Conservation (phyloP, 805 yeast genomes). For the Yarrowia divulgata region DNA sequence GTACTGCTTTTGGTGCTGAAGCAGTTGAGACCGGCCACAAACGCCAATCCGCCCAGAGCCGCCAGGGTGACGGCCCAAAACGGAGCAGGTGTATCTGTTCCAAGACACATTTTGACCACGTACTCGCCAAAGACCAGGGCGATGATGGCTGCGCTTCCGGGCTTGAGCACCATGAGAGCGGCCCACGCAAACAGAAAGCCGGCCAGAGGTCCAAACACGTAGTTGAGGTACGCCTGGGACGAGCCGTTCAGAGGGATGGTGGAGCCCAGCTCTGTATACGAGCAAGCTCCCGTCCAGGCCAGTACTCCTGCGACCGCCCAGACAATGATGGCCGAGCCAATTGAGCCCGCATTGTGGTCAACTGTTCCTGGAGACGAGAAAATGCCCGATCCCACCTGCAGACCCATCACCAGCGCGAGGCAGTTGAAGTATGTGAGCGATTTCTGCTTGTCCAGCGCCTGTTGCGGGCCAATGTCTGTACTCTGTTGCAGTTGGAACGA, state of each 20-base stretch:
- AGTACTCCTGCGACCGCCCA: constrained; percentile 54
- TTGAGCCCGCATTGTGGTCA: constrained; percentile 52
- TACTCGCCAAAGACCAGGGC: constrained; percentile 54
- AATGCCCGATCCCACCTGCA: constrained; percentile 57
- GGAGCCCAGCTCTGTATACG: constrained; percentile 54
- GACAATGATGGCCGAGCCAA: constrained; percentile 51
- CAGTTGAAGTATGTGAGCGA: constrained; percentile 50
- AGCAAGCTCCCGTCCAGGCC: constrained; percentile 56
- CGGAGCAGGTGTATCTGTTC: constrained; percentile 42
- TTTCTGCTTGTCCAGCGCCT: constrained; percentile 47
- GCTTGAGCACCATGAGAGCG: constrained; percentile 52
- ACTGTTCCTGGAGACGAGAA: constrained; percentile 55
- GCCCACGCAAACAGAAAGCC: constrained; percentile 54
- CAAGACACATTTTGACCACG: constrained; percentile 46
- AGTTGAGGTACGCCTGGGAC: constrained; percentile 52
- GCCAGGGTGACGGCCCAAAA: constrained; percentile 48
- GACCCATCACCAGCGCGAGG: constrained; percentile 52
- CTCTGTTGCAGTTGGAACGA: constrained; percentile 46
- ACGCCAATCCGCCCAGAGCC: constrained; percentile 48
- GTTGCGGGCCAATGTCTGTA: constrained; percentile 41
- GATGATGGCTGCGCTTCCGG: constrained; percentile 54
- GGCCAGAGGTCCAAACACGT: constrained; percentile 51
- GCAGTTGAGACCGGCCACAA: constrained; percentile 47
- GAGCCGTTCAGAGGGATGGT: constrained; percentile 55
- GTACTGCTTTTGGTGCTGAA: constrained; percentile 49